Evolutionary conservation across 2,329 filamentous ascomycete species (phyloP), one percentile per base, ranked within the genome.

Genomic region (Epichloe brachyelytri): DNA sequence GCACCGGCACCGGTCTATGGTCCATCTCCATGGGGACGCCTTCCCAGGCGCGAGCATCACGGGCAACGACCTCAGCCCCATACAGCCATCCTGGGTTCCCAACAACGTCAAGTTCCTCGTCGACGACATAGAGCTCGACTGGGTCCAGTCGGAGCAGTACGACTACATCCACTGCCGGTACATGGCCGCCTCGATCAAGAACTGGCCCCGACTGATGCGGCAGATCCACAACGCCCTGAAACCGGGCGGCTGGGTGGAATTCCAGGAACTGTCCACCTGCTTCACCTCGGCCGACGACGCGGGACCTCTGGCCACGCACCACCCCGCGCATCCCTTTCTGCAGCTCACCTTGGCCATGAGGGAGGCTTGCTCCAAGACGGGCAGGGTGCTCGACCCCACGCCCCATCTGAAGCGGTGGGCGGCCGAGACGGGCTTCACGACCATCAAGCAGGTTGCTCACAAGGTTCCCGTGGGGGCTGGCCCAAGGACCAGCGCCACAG

Each of bases 51-150:
- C 69, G 17, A 58, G 63, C n/a, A 62, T 71, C 0, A 49, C 67
- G 0, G 69, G 69, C 40, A 66, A 65, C 20, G 68, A 73, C 39
- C 57, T 72, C 0, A 68, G 68, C 26, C 70, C 71, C 0, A 73
- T 73, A 12, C 70, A 74, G 53, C 70, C 70, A 3, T 61, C 63
- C 10, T 70, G 67, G 65, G 71, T 81, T 1, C 79, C 79, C 2
- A 72, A 75, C 3, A 82, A 82, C 55, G 70, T 80, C 50, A 70
- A 68, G 5, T 82, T 82, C 58, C 61, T 80, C 37, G 69, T 83
- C 7, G 79, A 82, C 57, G 78, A 83, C 57, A 69, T 73, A 17
- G 77, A 82, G 57, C 69, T 75, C 36, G 69, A 76, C 1, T 83
- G 80, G 80, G 51, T 51, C 15, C 48, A 63, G 33, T 47, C 55